Percentiles rank a stretch among this genome's conserved stretches.
phyloP scores from a whole-genome alignment of 2,329 filamentous ascomycete genomes.

The Penicillium sp. region DNA sequence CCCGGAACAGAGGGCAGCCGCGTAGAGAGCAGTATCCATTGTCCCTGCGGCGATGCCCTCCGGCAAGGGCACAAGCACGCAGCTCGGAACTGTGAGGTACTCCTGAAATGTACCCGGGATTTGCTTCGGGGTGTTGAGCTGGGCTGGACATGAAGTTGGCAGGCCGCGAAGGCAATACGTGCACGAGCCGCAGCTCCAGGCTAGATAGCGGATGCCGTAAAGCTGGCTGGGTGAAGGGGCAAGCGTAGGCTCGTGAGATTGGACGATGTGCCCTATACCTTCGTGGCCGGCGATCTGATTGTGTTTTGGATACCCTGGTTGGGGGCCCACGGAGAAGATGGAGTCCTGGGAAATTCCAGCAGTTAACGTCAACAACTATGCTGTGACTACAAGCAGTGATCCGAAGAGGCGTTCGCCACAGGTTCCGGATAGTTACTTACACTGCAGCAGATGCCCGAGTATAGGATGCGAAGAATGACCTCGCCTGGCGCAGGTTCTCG shows the following conservation, averaged over 20 bases:
- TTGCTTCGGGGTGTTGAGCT: neutral
- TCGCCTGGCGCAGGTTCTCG: neutral
- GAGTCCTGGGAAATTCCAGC: neutral
- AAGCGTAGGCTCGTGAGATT: neutral
- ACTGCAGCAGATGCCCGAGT: neutral
- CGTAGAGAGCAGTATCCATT: neutral
- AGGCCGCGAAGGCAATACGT: neutral
- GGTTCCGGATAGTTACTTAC: too few species aligned
- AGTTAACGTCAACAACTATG: too few species aligned
- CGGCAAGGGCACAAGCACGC: neutral
- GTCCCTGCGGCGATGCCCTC: neutral
- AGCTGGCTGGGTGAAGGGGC: too few species aligned
- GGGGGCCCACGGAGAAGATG: neutral
- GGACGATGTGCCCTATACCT: constrained; percentile 5
- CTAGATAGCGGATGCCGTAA: constrained; percentile 1
- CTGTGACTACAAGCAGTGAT: too few species aligned
- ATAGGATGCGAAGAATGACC: neutral
- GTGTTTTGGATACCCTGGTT: neutral
- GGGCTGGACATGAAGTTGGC: neutral
- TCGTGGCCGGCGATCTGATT: constrained; percentile 11
- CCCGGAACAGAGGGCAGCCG: constrained; percentile 4
- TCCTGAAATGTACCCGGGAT: neutral
- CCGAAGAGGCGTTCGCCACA: too few species aligned
- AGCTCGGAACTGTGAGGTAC: neutral
- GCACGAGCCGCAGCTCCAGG: neutral